phyloP scores from a whole-genome alignment of 2,329 filamentous ascomycete genomes.

The Madurella fahalii region DNA sequence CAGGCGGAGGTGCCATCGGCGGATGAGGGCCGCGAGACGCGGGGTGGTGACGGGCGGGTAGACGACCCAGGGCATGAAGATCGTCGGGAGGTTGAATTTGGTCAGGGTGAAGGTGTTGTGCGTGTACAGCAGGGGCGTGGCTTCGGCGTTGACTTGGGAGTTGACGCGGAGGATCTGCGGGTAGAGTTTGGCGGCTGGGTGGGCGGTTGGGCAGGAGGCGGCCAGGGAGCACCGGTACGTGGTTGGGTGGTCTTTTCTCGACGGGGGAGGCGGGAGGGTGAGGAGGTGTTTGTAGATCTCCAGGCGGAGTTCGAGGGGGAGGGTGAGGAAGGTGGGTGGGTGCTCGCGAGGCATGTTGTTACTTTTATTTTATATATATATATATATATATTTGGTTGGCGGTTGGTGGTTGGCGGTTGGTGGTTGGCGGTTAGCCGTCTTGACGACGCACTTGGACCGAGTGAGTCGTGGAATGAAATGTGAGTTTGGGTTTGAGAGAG shows the following conservation, averaged over 20 bases:
- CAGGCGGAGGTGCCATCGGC: slow-evolving; percentile 29
- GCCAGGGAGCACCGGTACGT: slow-evolving; percentile 12
- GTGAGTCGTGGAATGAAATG: no score
- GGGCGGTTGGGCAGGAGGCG: slow-evolving; percentile 5
- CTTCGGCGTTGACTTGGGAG: slow-evolving; percentile 41
- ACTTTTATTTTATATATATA: no score
- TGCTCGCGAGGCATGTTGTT: slow-evolving; percentile 3
- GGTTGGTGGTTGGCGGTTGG: no score
- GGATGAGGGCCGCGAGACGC: background rate
- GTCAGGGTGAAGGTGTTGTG: slow-evolving; percentile 41
- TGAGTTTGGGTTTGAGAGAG: no score
- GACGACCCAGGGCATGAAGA: slow-evolving; percentile 29
- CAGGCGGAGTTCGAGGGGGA: slow-evolving; percentile 45
- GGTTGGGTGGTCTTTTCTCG: background rate
- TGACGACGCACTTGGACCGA: no score
- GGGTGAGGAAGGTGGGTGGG: slow-evolving; percentile 33
- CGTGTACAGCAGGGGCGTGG: slow-evolving; percentile 39
- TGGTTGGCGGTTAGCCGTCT: no score
- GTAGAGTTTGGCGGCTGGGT: slow-evolving; percentile 25
- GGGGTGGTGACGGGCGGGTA: slow-evolving; percentile 30
- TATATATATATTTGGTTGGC: no score
- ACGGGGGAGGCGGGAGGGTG: slow-evolving; percentile 28
- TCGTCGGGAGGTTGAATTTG: slow-evolving; percentile 9
- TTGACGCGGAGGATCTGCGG: slow-evolving; percentile 39
- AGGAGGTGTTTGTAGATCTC: slow-evolving; percentile 45